phyloP scores from a whole-genome alignment of 23 red algal genomes.

The Cyanidium caldarium region DNA sequence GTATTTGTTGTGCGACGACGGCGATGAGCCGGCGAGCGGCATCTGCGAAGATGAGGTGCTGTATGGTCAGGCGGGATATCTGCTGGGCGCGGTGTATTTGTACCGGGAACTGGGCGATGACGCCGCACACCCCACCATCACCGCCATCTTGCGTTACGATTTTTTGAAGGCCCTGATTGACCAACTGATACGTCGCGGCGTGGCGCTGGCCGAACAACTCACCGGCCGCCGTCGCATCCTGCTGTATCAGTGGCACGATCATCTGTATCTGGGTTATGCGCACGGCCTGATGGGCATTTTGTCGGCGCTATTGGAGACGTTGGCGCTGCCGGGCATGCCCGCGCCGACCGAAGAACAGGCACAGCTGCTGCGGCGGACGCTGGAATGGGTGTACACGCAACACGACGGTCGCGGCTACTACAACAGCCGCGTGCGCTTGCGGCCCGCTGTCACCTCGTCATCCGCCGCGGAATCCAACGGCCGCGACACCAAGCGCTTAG shows the following conservation, averaged over 20 bases:
- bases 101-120: neutral
- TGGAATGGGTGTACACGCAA: neutral
- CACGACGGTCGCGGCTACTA: neutral
- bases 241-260: slow-evolving; percentile 1
- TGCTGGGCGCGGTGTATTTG: neutral
- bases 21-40: neutral
- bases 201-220: neutral
- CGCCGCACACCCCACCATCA: no score
- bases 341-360: neutral
- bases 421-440: neutral
- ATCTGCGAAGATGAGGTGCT: neutral
- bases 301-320: neutral
- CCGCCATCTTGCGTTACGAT: neutral
- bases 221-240: neutral
- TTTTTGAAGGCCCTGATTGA: neutral
- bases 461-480: neutral
- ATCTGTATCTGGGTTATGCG: neutral
- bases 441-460: no score
- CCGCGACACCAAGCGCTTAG: neutral
- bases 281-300: neutral
- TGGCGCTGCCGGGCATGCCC: neutral
- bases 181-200: neutral
- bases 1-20: neutral
- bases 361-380: neutral
- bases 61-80: neutral